Conservation (phyloP, 257 asterid species). For the Solanum clarkiae region DNA sequence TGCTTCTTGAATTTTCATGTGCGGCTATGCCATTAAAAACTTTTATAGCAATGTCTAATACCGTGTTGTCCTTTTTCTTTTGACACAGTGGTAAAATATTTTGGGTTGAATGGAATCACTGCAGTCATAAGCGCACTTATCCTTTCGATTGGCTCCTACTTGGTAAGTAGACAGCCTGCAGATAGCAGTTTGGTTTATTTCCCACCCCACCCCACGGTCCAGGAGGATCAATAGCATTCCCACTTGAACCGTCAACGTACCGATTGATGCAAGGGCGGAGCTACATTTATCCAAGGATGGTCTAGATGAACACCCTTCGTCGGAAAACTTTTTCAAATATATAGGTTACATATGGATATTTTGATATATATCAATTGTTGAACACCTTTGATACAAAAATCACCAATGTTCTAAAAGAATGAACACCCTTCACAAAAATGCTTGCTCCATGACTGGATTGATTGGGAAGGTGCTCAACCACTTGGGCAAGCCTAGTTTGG, state of each 20-base stretch:
- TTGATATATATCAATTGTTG: no score
- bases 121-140: constrained; percentile 26
- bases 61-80: not conserved
- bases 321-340: no score
- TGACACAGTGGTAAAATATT: constrained; percentile 45
- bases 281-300: no score
- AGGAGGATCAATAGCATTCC: not conserved
- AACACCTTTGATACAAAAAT: no score
- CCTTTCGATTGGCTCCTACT: constrained; percentile 38
- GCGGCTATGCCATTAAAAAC: not conserved
- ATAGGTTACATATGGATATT: no score
- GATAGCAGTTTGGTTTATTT: not conserved
- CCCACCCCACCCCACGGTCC: not conserved
- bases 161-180: constrained; percentile 38
- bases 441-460: not conserved
- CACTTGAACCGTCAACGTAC: not conserved
- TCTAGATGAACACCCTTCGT: no score
- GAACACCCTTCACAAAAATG: no score
- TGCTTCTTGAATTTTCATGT: not conserved
- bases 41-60: not conserved
- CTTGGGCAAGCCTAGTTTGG: not conserved
- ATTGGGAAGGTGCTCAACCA: not conserved
- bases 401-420: no score
- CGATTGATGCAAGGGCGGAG: not conserved
- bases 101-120: constrained; percentile 45